phyloP scores from a whole-genome alignment of 805 yeast genomes.

The Schwanniomyces pseudopolymorphus region DNA sequence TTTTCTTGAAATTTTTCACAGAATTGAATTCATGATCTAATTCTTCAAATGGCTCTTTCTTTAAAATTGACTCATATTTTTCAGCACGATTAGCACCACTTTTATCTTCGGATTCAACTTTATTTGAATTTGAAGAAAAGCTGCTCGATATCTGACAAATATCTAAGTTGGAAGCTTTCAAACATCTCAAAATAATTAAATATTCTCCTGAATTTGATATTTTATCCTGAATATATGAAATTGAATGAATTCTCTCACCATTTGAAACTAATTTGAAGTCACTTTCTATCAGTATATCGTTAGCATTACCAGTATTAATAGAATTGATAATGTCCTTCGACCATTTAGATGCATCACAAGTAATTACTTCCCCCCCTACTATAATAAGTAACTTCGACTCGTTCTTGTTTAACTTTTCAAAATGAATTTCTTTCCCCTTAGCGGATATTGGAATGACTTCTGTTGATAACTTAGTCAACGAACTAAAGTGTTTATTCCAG shows the following conservation, averaged over 20 bases:
- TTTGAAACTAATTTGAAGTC: conserved; percentile 7
- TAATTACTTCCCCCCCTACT: conserved; percentile 9
- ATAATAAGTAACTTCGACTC: conserved; percentile 6
- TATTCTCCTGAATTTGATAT: conserved; percentile 28
- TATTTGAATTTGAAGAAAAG: background rate
- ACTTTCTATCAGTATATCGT: background rate
- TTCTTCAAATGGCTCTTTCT: conserved; percentile 17
- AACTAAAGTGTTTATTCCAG: conserved; percentile 12
- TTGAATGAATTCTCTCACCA: conserved; percentile 8
- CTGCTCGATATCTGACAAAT: conserved; percentile 12
- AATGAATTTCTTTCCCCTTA: conserved; percentile 1
- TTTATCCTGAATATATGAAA: conserved; percentile 22
- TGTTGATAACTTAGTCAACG: conserved; percentile 11
- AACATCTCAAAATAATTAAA: conserved; percentile 14
- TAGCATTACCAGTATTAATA: background rate
- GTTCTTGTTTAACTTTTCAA: conserved; percentile 5
- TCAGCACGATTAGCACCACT: background rate
- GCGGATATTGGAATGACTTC: conserved; percentile 13
- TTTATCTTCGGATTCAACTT: background rate
- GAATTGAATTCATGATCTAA: conserved; percentile 15
- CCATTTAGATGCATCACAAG: conserved; percentile 17
- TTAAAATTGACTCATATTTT: conserved; percentile 5
- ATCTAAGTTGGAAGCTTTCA: conserved; percentile 9
- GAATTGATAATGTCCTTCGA: conserved; percentile 4
- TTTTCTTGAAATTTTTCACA: conserved; percentile 1